These are phyloP conservation scores for Hydnum rufescens DNA, from an alignment of 768 basidiomycete species.

Conservation along the genomic window DNA sequence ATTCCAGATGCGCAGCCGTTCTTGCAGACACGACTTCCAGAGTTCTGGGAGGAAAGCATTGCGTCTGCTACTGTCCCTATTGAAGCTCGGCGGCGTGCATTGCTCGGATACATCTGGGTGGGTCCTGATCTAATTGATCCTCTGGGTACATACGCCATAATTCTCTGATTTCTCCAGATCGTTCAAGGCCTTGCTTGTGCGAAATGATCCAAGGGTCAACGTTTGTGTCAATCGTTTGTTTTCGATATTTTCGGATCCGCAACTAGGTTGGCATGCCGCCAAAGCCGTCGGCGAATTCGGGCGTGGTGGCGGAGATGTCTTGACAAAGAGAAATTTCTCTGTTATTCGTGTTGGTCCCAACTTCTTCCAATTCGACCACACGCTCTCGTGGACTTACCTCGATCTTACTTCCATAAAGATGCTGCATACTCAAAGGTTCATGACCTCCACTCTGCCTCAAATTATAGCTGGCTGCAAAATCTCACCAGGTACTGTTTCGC, in stretches of 20 bases:
- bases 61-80: slow-evolving; percentile 16
- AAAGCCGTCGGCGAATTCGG: slow-evolving; percentile 47
- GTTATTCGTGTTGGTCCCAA: slow-evolving; percentile 42
- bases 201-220: slow-evolving; percentile 40
- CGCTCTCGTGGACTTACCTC: slow-evolving; percentile 21
- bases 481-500: slow-evolving; percentile 29
- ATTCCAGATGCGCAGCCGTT: slow-evolving; percentile 29
- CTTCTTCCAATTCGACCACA: no score
- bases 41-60: slow-evolving; percentile 29
- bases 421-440: slow-evolving; percentile 56
- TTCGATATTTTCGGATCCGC: slow-evolving; percentile 43
- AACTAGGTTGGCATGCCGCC: slow-evolving; percentile 53
- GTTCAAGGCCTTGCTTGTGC: slow-evolving; percentile 67
- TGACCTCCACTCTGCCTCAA: slow-evolving; percentile 48
- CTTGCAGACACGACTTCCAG: slow-evolving; percentile 17
- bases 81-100: slow-evolving; percentile 29
- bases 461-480: slow-evolving; percentile 48
- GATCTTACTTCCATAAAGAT: slow-evolving; percentile 25
- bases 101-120: slow-evolving; percentile 55
- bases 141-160: neutral
- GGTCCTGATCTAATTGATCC: slow-evolving; percentile 10
- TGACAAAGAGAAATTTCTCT: slow-evolving; percentile 64
- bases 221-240: slow-evolving; percentile 45
- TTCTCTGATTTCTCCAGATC: slow-evolving; percentile 15
- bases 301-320: slow-evolving; percentile 34